Conservation (phyloP, 192 early-diverging fungal species). For the Umbelopsis vinacea region DNA sequence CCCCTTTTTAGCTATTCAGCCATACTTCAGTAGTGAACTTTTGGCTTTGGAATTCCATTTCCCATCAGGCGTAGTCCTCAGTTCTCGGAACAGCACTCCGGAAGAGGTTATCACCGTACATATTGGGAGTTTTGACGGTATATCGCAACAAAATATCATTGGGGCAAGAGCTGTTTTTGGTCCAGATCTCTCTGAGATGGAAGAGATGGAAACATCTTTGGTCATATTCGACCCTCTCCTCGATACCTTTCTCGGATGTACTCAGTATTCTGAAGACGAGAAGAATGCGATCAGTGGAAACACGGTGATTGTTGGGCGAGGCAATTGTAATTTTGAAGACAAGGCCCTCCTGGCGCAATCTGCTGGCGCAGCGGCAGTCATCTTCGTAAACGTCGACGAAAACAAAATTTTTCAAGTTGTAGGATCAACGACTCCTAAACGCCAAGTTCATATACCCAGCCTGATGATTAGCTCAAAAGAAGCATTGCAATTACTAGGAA, state of each 20-base stretch:
- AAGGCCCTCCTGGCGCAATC: slow-evolving; percentile 50
- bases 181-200: background rate
- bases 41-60: background rate
- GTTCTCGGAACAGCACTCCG: background rate
- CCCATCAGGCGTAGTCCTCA: background rate
- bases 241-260: slow-evolving; percentile 37
- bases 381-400: slow-evolving; percentile 36
- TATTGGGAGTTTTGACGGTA: background rate
- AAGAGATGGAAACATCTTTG: background rate
- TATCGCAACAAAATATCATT: background rate
- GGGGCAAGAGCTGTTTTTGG: slow-evolving; percentile 6
- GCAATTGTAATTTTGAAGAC: slow-evolving; percentile 47
- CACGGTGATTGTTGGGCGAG: slow-evolving; percentile 47
- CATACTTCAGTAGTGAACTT: slow-evolving; percentile 7
- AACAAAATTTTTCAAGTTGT: background rate
- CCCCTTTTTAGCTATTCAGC: slow-evolving; percentile 21
- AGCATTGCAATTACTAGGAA: background rate
- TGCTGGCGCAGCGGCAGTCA: slow-evolving; percentile 45
- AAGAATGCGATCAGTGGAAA: slow-evolving; percentile 28
- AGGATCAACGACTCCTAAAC: background rate
- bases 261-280: slow-evolving; percentile 34
- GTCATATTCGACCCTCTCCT: background rate
- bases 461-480: slow-evolving; percentile 1
- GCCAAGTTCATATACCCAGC: background rate
- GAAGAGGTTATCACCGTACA: background rate